Percentiles rank a stretch among this genome's conserved stretches.
These are phyloP conservation scores for Crithidia bombi DNA, from an alignment of 208 protist species.

Conservation along the genomic window DNA sequence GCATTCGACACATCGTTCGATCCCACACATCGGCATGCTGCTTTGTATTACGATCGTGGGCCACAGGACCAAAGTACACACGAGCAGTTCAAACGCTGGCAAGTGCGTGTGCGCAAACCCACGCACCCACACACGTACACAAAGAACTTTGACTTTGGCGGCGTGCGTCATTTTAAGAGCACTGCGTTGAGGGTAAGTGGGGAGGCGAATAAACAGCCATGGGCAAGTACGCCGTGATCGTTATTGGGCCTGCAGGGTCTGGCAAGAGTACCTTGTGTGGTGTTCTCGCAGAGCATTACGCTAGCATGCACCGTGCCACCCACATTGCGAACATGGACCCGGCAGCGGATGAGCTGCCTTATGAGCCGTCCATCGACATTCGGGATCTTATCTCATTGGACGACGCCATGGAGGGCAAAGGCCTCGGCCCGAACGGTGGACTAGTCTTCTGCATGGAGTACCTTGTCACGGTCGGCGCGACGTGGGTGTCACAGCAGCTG, in stretches of 20 bases:
- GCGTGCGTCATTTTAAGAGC: too few species aligned
- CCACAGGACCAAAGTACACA: too few species aligned
- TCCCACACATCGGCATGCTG: too few species aligned
- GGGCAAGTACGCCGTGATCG: slow-evolving; percentile 91
- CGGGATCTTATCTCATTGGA: slow-evolving; percentile 95
- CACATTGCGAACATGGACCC: slow-evolving; percentile 99
- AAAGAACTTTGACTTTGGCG: too few species aligned
- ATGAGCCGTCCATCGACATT: slow-evolving; percentile 94
- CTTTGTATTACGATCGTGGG: too few species aligned
- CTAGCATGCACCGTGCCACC: slow-evolving; percentile 81
- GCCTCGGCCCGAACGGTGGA: slow-evolving; percentile 98
- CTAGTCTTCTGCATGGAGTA: slow-evolving; percentile 99
- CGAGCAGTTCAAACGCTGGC: too few species aligned
- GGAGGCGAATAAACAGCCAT: slow-evolving; percentile 39
- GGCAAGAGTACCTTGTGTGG: slow-evolving; percentile 93
- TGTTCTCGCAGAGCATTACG: slow-evolving; percentile 86
- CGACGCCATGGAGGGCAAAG: slow-evolving; percentile 90
- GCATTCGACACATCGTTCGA: too few species aligned
- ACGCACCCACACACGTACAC: too few species aligned
- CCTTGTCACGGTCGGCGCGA: slow-evolving; percentile 90
- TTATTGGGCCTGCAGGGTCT: slow-evolving; percentile 92
- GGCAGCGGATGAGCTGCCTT: slow-evolving; percentile 94
- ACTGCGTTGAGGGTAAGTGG: too few species aligned
- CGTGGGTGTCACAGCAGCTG: slow-evolving; percentile 96
- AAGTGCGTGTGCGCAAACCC: too few species aligned